Evolutionary conservation across 2,329 filamentous ascomycete species (phyloP).

Genomic region (Cladosporium sphaerospermum): DNA sequence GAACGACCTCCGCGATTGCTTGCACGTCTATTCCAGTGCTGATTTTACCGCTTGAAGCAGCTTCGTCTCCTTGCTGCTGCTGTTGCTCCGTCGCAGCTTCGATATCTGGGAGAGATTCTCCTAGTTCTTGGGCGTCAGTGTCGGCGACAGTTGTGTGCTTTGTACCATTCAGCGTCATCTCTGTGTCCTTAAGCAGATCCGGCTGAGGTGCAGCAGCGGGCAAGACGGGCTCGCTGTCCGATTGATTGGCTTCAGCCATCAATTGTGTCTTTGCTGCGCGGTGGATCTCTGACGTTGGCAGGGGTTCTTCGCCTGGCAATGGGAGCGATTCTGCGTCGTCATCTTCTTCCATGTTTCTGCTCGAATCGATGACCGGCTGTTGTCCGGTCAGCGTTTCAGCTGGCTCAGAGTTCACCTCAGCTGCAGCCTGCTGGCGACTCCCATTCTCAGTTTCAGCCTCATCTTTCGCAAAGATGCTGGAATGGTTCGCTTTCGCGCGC

Average conservation of each 20-base stretch:
- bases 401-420: not conserved
- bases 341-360: not conserved
- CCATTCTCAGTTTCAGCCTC: not conserved
- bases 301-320: slow-evolving; percentile 4
- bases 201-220: too few relatives aligned
- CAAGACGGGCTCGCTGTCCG: not conserved
- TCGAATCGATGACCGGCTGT: not conserved
- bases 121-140: too few relatives aligned
- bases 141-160: too few relatives aligned
- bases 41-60: too few relatives aligned
- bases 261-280: slow-evolving; percentile 19
- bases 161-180: too few relatives aligned
- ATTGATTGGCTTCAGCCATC: slow-evolving; percentile 10
- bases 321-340: not conserved
- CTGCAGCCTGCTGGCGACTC: too few relatives aligned
- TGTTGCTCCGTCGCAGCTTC: not conserved
- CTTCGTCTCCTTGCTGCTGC: too few relatives aligned
- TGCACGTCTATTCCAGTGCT: not conserved
- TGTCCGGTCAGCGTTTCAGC: not conserved
- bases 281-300: slow-evolving; percentile 21
- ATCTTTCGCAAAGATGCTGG: not conserved
- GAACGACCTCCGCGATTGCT: not conserved
- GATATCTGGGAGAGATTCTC: not conserved
- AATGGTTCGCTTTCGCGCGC: not conserved
- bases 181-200: too few relatives aligned